phyloP scores from a whole-genome alignment of 139 green algal species.

The Spirogloea muscicola region DNA sequence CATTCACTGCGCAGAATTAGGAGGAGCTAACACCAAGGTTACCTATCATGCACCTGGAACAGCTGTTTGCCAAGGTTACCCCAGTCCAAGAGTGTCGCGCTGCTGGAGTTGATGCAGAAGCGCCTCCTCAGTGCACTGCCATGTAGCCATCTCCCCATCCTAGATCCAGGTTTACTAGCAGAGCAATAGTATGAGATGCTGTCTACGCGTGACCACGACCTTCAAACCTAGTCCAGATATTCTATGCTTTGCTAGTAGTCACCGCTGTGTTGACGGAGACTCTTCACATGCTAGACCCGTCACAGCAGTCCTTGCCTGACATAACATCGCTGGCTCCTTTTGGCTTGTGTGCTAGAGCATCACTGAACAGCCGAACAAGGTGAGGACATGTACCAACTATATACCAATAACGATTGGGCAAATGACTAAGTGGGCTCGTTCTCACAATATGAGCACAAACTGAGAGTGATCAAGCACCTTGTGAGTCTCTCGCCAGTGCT shows the following conservation, averaged over 20 bases:
- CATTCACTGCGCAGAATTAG: too few species aligned
- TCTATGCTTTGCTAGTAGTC: neutral
- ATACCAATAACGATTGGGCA: too few species aligned
- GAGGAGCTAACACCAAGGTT: too few species aligned
- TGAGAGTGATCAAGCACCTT: neutral
- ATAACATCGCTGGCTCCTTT: neutral
- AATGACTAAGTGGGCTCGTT: neutral
- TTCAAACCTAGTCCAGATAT: constrained; percentile 3
- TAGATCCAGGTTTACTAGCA: neutral
- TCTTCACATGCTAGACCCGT: neutral
- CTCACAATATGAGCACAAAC: too few species aligned
- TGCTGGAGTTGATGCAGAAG: neutral
- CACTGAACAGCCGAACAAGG: neutral
- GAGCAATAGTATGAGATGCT: neutral
- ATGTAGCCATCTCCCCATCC: neutral
- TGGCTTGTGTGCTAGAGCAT: neutral
- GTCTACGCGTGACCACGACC: too few species aligned
- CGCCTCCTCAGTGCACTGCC: constrained; percentile 15
- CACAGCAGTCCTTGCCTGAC: neutral
- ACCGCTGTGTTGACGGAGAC: neutral
- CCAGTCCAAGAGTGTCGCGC: neutral
- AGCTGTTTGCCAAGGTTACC: too few species aligned
- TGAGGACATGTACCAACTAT: too few species aligned
- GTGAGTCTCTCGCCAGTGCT: neutral
- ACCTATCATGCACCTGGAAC: too few species aligned